phyloP scores from a whole-genome alignment of 208 protist species.

The Crithidia fasciculata region DNA sequence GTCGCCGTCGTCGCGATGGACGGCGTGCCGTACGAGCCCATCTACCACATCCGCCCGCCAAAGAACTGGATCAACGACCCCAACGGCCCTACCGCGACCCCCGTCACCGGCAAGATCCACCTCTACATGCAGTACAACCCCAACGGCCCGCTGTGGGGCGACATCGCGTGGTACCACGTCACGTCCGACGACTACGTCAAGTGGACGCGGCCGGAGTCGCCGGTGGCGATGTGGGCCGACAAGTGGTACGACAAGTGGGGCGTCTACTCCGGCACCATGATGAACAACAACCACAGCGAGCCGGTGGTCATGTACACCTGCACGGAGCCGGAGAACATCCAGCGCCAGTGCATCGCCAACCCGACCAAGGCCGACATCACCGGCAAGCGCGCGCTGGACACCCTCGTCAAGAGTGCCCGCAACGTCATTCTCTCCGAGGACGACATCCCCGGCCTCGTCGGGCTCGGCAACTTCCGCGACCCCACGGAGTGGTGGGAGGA shows the following conservation, averaged over 20 bases:
- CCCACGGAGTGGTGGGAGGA: conserved; percentile 48
- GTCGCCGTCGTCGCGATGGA: conserved; percentile 11
- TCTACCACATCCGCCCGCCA: conserved; percentile 52
- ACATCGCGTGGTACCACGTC: conserved; percentile 58
- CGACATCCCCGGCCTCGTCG: conserved; percentile 35
- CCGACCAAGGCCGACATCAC: conserved; percentile 23
- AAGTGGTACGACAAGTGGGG: conserved; percentile 40
- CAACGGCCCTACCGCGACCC: conserved; percentile 63
- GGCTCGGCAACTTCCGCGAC: conserved; percentile 43
- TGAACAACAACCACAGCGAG: conserved; percentile 32
- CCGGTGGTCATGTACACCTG: conserved; percentile 57
- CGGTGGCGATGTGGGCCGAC: conserved; percentile 39
- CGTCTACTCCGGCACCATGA: conserved; percentile 46
- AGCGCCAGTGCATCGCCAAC: conserved; percentile 48
- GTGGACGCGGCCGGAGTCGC: conserved; percentile 30
- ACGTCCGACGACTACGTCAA: conserved; percentile 52
- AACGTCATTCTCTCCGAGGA: conserved; percentile 40
- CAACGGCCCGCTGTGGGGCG: conserved; percentile 36
- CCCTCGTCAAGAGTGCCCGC: conserved; percentile 34
- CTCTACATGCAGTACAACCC: conserved; percentile 77
- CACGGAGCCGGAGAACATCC: conserved; percentile 30
- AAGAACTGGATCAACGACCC: conserved; percentile 69
- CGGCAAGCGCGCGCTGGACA: conserved; percentile 16
- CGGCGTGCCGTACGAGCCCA: conserved; percentile 25
- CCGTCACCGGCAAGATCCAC: conserved; percentile 45